Base-by-base conservation (phyloP, 768 basidiomycete genomes). In the Auriculariales sp. region DNA sequence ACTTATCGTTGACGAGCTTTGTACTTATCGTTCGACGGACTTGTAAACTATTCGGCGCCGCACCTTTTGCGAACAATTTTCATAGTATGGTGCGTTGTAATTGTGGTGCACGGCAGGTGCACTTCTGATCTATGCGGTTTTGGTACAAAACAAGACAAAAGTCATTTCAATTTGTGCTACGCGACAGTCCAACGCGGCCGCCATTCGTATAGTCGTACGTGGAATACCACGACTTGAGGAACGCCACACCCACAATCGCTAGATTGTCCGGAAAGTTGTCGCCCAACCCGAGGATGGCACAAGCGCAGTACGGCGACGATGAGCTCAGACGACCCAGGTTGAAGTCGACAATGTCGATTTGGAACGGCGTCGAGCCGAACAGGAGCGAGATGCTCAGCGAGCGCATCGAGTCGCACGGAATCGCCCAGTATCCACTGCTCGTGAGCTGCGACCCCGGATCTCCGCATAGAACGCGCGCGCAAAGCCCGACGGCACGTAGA, bases 151-250 rank as follows among this genome's bases (percentile, higher is more conserved):
- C n/a, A n/a, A n/a, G n/a, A n/a, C n/a, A n/a, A n/a, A n/a, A n/a
- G n/a, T n/a, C n/a, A n/a, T n/a, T n/a, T n/a, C n/a, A n/a, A 56
- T 75, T 74, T 49, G 74, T 63, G 53, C 77, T 78, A 14, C 71
- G 66, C 28, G 74, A 68, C 51, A 83, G 75, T 3, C 81, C 81
- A 3, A 83, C 69, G 35, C 77, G 66, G 3, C 60, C 71, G 0
- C 65, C 69, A 28, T 74, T 66, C 3, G 72, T 66, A 52, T 80
- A 78, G 60, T 82, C 81, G 56, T 71, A 83, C 24, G 72, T 66
- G 4, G 74, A 66, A 57, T 82, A 77, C 73, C 81, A 83, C 9
- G 75, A 79, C 64, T 83, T 83, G 42, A 82, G 58, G 57, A 83
- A 81, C 55, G 71, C 73, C 58, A 73, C 79, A 1, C 77, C 81